Conservation (phyloP, 2,329 filamentous ascomycete genomes). For the Cyclaneusma minus region DNA sequence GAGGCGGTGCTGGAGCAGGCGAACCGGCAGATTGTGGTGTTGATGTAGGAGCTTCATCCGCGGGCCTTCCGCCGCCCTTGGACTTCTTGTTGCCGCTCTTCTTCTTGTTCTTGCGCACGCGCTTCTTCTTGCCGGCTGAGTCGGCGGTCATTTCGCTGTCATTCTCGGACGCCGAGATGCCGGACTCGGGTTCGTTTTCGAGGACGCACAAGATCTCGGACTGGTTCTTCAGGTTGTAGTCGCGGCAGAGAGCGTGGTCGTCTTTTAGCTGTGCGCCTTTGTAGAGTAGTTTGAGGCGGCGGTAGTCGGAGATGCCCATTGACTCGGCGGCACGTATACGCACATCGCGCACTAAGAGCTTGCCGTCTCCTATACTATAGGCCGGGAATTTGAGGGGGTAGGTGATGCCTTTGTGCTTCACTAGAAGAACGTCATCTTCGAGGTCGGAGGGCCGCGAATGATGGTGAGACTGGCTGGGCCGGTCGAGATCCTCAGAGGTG, state of each 20-base stretch:
- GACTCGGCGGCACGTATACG: constrained; percentile 51
- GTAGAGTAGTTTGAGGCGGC: constrained; percentile 52
- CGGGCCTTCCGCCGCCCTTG: constrained; percentile 18
- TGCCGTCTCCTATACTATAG: constrained; percentile 60
- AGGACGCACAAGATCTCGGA: constrained; percentile 45
- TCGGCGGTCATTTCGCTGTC: constrained; percentile 23
- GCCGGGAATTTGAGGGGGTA: constrained; percentile 61
- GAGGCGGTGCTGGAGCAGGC: constrained; percentile 14
- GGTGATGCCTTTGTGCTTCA: constrained; percentile 50
- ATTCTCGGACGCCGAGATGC: constrained; percentile 25
- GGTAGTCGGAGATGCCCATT: constrained; percentile 43
- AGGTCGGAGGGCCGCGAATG: constrained; percentile 22
- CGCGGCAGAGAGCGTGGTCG: constrained; percentile 35
- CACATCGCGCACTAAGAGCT: constrained; percentile 50
- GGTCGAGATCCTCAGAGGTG: constrained; percentile 56
- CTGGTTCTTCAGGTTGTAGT: constrained; percentile 45
- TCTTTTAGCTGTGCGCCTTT: constrained; percentile 59
- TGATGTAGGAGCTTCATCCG: constrained; percentile 13
- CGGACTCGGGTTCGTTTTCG: constrained; percentile 29
- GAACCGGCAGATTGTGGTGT: constrained; percentile 18
- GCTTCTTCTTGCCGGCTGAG: constrained; percentile 25
- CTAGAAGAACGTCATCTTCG: constrained; percentile 56
- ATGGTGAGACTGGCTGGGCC: constrained; percentile 24
- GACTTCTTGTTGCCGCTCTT: constrained; percentile 27
- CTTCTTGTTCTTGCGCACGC: constrained; percentile 24